phyloP scores from a whole-genome alignment of 2,329 filamentous ascomycete genomes.

The Ascocoryne sarcoides region DNA sequence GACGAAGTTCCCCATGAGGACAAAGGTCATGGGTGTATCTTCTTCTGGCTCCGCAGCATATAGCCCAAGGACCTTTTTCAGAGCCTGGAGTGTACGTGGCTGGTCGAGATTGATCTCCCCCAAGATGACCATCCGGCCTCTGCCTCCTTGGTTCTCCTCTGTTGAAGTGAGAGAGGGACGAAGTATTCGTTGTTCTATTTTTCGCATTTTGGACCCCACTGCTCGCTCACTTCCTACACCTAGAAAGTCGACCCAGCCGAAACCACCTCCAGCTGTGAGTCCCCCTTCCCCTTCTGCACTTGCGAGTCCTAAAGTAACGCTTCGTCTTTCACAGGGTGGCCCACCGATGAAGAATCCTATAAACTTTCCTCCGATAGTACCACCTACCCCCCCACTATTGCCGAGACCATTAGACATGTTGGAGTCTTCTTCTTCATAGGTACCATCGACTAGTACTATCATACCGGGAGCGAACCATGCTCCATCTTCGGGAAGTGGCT shows the following conservation, averaged over 20 bases:
- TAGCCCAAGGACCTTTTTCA: conserved; percentile 66
- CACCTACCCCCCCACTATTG: conserved; percentile 74
- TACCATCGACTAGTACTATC: conserved; percentile 88
- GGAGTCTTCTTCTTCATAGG: conserved; percentile 90
- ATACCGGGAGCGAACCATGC: conserved; percentile 93
- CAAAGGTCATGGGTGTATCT: conserved; percentile 65
- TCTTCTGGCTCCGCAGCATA: conserved; percentile 61
- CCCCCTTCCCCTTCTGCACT: conserved; percentile 44
- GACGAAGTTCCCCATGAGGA: conserved; percentile 80
- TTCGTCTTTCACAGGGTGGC: conserved; percentile 80
- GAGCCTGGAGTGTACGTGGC: conserved; percentile 69
- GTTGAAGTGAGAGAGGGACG: conserved; percentile 15
- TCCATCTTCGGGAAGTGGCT: conserved; percentile 73
- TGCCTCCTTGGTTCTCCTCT: conserved; percentile 27
- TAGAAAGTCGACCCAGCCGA: conserved; percentile 96
- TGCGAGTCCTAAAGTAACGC: conserved; percentile 63
- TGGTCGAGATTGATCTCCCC: conserved; percentile 83
- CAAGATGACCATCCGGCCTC: conserved; percentile 60
- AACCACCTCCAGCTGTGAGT: conserved; percentile 65
- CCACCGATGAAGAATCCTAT: conserved; percentile 85
- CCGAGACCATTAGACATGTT: conserved; percentile 61
- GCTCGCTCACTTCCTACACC: conserved; percentile 85
- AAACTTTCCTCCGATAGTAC: conserved; percentile 85
- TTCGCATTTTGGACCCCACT: conserved; percentile 72
- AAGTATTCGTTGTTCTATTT: conserved; percentile 63